Evolutionary conservation across 2,329 filamentous ascomycete species (phyloP).

Genomic region (Aspergillus tubingensis): DNA sequence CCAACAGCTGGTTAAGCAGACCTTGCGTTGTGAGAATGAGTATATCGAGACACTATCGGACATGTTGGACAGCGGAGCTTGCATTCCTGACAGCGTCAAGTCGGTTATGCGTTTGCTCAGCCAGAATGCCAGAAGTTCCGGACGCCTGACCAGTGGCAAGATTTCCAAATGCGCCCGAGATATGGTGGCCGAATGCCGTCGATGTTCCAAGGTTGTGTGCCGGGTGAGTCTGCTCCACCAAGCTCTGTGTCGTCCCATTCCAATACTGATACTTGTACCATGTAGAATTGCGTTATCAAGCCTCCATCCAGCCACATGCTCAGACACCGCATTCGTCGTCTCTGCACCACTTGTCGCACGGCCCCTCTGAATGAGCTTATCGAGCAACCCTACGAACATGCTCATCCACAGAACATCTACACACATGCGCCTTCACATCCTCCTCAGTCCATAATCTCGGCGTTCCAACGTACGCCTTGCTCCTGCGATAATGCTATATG

Average conservation of each 20-base stretch:
- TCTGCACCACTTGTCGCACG: conserved; percentile 74
- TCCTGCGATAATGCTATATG: conserved; percentile 64
- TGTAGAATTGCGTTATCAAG: conserved; percentile 86
- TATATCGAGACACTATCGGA: conserved; percentile 43
- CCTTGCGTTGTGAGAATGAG: conserved; percentile 79
- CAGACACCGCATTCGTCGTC: conserved; percentile 73
- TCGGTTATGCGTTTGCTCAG: conserved; percentile 34
- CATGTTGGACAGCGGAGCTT: conserved; percentile 46
- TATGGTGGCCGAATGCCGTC: conserved; percentile 79
- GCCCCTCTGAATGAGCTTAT: conserved; percentile 59
- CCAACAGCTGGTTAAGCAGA: conserved; percentile 69
- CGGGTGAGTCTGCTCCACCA: conserved; percentile 60
- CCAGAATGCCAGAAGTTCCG: conserved; percentile 31
- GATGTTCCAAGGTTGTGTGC: conserved; percentile 76
- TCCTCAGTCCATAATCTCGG: conserved; percentile 49
- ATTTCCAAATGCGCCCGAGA: conserved; percentile 80
- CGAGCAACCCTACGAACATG: conserved; percentile 32
- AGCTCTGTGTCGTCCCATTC: neutral
- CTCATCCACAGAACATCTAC: conserved; percentile 26
- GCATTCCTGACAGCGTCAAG: conserved; percentile 34
- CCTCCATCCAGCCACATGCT: conserved; percentile 68
- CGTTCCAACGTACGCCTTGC: conserved; percentile 59
- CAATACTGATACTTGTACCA: conserved; percentile 13
- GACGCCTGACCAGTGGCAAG: conserved; percentile 62
- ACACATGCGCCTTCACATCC: conserved; percentile 25